Base-by-base conservation (phyloP, 306 rosid species). In the Malus orientalis region DNA sequence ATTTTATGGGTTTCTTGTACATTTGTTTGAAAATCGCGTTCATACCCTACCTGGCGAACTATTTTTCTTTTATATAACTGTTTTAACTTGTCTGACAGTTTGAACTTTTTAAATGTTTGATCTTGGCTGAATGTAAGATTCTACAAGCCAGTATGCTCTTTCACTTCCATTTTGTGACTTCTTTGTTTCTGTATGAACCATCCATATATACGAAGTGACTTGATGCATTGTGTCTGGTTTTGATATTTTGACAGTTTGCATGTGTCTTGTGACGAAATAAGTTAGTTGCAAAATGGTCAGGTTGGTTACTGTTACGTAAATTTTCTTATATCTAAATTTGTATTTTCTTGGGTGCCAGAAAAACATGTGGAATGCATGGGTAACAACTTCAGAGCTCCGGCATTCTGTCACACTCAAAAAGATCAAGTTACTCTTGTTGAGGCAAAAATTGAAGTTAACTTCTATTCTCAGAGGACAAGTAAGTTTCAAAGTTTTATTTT, bases 311-410 rank as follows among this genome's bases (percentile, higher is more conserved):
- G 76, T 69, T 80, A 57, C 57, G 30, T 78, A 36, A 70, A 78
- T 66, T 81, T 68, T 75, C 25, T 65, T 79, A 63, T 67, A 64
- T 45, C 84, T 79, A 78, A 47, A 68, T 80, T 87, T 86, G 75
- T 78, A 54, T 77, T 83, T 74, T 42, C 25, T 65, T 70, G 11
- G 57, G 74, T 77, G 64, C 77, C 97, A 96, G 99, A 90, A 82
- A 83, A 88, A 89, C 84, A 80, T 96, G 67, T 96, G 99, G 99
- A 92, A 96, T 86, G 98, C 97, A 67, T 96, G 98, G 99, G 98
- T 93, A 74, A 86, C 96, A 67, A 96, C 86, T 71, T 96, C 99
- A 67, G 99, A 96, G 81, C 91, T 96, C 53, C 93, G 98, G 75
- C 98, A 96, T 78, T 86, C 92, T 71, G 99, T 96, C 84, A 96